Conservation (phyloP, 352 stramenopile species). For the Phytophthora foliorum region DNA sequence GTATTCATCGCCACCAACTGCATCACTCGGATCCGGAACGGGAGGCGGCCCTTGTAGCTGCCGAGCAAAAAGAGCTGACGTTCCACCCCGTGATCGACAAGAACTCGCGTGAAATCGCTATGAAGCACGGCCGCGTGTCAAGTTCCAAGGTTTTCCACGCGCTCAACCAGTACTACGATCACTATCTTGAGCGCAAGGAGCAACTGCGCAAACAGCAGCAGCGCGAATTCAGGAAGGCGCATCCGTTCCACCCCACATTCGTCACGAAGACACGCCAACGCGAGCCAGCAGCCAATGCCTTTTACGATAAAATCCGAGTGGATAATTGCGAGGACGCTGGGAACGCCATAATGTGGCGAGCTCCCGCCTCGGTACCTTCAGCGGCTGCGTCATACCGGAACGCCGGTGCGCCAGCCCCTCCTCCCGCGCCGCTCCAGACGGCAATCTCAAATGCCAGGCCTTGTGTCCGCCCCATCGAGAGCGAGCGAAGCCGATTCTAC, state of each 20-base stretch:
- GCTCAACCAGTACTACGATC: constrained; percentile 79
- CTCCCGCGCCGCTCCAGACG: constrained; percentile 47
- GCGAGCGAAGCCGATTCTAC: constrained; percentile 29
- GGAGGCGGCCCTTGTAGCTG: constrained; percentile 27
- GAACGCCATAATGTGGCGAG: constrained; percentile 2
- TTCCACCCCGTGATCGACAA: constrained; percentile 77
- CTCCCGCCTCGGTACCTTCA: constrained; percentile 20
- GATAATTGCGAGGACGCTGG: constrained; percentile 27
- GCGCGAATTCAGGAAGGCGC: constrained; percentile 62
- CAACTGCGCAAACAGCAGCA: constrained; percentile 62
- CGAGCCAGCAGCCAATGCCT: constrained; percentile 43
- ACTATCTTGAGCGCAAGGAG: constrained; percentile 71
- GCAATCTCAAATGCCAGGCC: constrained; percentile 63
- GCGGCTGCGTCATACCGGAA: constrained; percentile 6
- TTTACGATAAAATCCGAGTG: constrained; percentile 66
- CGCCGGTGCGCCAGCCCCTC: constrained; percentile 12
- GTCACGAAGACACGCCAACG: constrained; percentile 57
- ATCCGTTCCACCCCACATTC: constrained; percentile 75
- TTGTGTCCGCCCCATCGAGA: constrained; percentile 70
- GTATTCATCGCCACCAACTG: constrained; percentile 29
- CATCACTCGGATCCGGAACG: constrained; percentile 28
- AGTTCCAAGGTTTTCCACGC: constrained; percentile 71
- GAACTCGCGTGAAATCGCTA: constrained; percentile 70
- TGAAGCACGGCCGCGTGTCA: constrained; percentile 68
- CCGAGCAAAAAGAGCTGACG: constrained; percentile 66